Percentiles rank a stretch among this genome's conserved stretches.
Conservation (phyloP, 2,329 filamentous ascomycete genomes). For the Colletotrichum scovillei region DNA sequence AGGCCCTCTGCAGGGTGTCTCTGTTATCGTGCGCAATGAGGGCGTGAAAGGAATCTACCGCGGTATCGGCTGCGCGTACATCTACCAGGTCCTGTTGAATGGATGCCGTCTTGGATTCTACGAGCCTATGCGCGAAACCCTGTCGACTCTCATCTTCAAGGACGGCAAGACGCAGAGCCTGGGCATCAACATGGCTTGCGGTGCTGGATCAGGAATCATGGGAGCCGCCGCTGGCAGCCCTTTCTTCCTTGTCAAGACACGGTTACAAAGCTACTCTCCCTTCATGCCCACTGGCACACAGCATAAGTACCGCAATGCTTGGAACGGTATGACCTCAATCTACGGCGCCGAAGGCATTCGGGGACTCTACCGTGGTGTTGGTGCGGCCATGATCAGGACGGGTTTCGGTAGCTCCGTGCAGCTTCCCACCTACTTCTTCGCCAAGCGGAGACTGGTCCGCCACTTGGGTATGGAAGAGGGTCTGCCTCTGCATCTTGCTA, state of each 20-base stretch:
- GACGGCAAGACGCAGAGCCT: slow-evolving; percentile 84
- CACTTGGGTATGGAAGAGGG: slow-evolving; percentile 93
- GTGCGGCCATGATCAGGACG: slow-evolving; percentile 94
- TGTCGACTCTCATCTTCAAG: slow-evolving; percentile 77
- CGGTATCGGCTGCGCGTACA: slow-evolving; percentile 90
- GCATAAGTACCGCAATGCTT: slow-evolving; percentile 87
- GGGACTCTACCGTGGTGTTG: slow-evolving; percentile 90
- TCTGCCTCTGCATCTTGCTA: slow-evolving; percentile 86
- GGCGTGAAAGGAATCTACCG: slow-evolving; percentile 87
- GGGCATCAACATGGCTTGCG: slow-evolving; percentile 92
- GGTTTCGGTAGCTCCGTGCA: slow-evolving; percentile 97
- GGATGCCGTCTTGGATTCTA: slow-evolving; percentile 98
- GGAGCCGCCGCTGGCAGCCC: slow-evolving; percentile 94
- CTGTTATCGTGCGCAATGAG: slow-evolving; percentile 91
- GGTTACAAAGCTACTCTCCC: slow-evolving; percentile 92
- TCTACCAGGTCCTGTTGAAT: slow-evolving; percentile 97
- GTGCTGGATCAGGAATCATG: slow-evolving; percentile 88
- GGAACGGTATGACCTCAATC: slow-evolving; percentile 86
- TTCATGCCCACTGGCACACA: slow-evolving; percentile 97
- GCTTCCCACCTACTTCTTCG: slow-evolving; percentile 97
- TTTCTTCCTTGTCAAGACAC: slow-evolving; percentile 98
- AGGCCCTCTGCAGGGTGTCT: slow-evolving; percentile 90
- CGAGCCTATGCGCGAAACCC: slow-evolving; percentile 84
- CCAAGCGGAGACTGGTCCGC: slow-evolving; percentile 84
- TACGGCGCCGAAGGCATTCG: slow-evolving; percentile 79